phyloP scores from a whole-genome alignment of 2,329 filamentous ascomycete genomes.

The Aspergillus hortae region DNA sequence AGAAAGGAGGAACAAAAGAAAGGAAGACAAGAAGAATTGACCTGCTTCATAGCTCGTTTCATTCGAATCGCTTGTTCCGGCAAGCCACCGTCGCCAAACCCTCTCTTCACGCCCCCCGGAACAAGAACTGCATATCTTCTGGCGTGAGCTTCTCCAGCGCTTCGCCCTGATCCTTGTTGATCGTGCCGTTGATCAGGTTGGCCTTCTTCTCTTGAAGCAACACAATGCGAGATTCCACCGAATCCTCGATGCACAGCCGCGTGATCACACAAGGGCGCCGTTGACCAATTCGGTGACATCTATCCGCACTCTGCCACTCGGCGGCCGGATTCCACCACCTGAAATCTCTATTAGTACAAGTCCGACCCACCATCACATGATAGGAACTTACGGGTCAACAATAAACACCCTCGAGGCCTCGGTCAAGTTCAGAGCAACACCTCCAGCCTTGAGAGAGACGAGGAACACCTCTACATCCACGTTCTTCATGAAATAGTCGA shows the following conservation, averaged over 20 bases:
- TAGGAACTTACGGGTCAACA: conserved; percentile 75
- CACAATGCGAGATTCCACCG: conserved; percentile 93
- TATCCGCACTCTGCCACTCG: conserved; percentile 96
- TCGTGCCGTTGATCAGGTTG: conserved; percentile 94
- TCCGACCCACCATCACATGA: not conserved
- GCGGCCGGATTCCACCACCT: conserved; percentile 99
- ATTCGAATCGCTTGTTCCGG: not conserved
- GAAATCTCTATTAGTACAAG: conserved; percentile 10
- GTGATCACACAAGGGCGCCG: conserved; percentile 91
- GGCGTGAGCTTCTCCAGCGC: conserved; percentile 88
- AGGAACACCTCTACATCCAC: conserved; percentile 92
- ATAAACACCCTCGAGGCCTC: conserved; percentile 95
- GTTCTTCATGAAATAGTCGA: conserved; percentile 95
- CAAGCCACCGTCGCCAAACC: not conserved
- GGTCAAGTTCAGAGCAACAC: conserved; percentile 90
- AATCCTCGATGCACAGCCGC: conserved; percentile 92
- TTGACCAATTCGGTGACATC: conserved; percentile 93
- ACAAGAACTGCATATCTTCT: conserved; percentile 94
- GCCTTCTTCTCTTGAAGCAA: conserved; percentile 98
- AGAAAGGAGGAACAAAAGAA: not conserved
- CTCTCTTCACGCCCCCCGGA: conserved; percentile 62
- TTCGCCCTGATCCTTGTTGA: conserved; percentile 79
- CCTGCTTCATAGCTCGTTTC: not conserved
- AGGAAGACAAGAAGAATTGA: not conserved
- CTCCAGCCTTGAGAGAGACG: conserved; percentile 92